Conservation (phyloP, 192 early-diverging fungal species). For the Backusella parvicylindrica region DNA sequence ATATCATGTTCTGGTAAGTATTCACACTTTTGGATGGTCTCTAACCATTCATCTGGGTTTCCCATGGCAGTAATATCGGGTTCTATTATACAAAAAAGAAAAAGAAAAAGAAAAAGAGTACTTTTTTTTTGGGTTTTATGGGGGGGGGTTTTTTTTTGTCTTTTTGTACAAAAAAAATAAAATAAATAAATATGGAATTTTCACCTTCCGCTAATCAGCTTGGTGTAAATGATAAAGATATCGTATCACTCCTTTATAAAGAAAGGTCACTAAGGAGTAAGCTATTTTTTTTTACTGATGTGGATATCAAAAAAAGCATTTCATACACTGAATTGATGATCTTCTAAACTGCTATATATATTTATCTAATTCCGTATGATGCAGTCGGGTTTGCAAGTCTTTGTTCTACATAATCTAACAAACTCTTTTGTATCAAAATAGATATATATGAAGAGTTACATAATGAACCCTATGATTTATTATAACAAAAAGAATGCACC, state of each 20-base stretch:
- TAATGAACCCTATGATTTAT: neutral
- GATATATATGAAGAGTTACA: neutral
- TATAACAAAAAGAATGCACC: no score
- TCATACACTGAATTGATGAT: neutral
- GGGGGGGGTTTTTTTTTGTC: neutral
- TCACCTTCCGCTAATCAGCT: neutral
- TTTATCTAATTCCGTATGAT: no score
- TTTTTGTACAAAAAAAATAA: neutral
- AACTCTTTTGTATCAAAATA: neutral
- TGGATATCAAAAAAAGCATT: neutral
- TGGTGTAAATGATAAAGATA: no score
- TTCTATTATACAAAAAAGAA: neutral
- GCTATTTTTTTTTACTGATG: neutral
- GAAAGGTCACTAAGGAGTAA: neutral
- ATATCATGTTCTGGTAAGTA: conserved; percentile 94
- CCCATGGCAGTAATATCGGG: conserved; percentile 38
- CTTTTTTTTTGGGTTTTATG: neutral
- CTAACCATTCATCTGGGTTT: conserved; percentile 96
- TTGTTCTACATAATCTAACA: neutral
- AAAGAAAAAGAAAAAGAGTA: neutral
- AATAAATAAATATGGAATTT: neutral
- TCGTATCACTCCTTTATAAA: neutral
- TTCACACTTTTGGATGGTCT: conserved; percentile 86
- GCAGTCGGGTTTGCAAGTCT: neutral
- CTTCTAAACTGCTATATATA: neutral